Conservation (phyloP, 1,139 yeast species). For the Starmera stellimalicola region DNA sequence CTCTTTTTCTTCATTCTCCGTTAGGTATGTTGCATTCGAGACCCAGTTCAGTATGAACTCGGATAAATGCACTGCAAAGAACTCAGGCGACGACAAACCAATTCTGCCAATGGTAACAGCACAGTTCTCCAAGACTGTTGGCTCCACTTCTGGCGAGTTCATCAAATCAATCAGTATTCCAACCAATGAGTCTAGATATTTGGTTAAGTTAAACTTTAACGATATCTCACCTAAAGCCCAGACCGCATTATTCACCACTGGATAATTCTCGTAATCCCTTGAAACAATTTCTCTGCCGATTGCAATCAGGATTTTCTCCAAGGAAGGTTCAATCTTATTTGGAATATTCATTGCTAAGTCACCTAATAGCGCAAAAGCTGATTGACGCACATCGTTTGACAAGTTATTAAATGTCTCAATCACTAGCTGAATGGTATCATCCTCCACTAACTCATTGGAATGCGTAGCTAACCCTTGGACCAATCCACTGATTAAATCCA, state of each 20-base stretch:
- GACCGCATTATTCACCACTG: conserved; percentile 80
- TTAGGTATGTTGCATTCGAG: conserved; percentile 48
- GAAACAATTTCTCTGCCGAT: conserved; percentile 58
- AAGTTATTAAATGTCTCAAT: conserved; percentile 69
- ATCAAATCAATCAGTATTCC: conserved; percentile 58
- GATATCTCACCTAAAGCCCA: conserved; percentile 92
- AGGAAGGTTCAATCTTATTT: conserved; percentile 37
- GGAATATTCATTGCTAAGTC: conserved; percentile 67
- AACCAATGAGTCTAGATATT: conserved; percentile 53
- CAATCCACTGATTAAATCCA: conserved; percentile 85
- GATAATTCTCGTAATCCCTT: conserved; percentile 39
- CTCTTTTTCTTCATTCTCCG: conserved; percentile 76
- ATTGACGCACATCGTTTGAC: conserved; percentile 80
- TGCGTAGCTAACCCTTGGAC: conserved; percentile 77
- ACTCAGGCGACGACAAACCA: conserved; percentile 57
- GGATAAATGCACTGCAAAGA: conserved; percentile 45
- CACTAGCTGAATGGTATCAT: conserved; percentile 48
- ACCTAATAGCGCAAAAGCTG: conserved; percentile 84
- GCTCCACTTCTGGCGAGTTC: conserved; percentile 39
- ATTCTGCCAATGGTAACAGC: conserved; percentile 92
- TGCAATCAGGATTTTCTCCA: conserved; percentile 49
- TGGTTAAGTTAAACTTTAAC: conserved; percentile 50
- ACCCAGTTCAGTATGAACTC: conserved; percentile 62
- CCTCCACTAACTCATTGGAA: conserved; percentile 47
- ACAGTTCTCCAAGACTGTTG: conserved; percentile 72